Percentiles rank a stretch among this genome's conserved stretches.
Evolutionary conservation across 371 early-diverging fungal genomes (phyloP).

Genomic region (Caulochytrium protostelioides): DNA sequence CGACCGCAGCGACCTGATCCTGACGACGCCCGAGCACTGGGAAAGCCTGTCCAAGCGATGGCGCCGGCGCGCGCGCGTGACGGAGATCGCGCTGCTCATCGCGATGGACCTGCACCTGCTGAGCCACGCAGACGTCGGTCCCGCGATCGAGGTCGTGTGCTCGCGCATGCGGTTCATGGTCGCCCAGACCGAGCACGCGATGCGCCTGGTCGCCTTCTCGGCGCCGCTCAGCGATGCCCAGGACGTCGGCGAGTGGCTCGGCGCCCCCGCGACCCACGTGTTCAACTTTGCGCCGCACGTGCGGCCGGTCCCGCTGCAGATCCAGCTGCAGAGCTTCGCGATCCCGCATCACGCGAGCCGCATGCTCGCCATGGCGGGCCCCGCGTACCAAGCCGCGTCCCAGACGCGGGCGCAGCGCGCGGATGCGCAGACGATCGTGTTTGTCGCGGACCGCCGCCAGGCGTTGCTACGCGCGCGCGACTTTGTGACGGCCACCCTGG

Average conservation of each 20-base stretch:
- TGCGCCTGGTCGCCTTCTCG: conserved; percentile 76
- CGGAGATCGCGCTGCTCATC: conserved; percentile 70
- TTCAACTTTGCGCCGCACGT: conserved; percentile 89
- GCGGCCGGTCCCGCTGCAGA: conserved; percentile 77
- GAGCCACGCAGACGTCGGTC: conserved; percentile 53
- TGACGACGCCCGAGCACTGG: conserved; percentile 95
- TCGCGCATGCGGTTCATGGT: conserved; percentile 82
- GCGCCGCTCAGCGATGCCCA: conserved; percentile 80
- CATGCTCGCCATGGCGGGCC: conserved; percentile 83
- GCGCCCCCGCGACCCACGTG: conserved; percentile 44
- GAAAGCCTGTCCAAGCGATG: conserved; percentile 89
- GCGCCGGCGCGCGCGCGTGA: conserved; percentile 77
- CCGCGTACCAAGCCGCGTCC: conserved; percentile 59
- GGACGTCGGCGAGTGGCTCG: conserved; percentile 92
- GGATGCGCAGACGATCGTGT: conserved; percentile 52
- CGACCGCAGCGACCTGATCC: conserved; percentile 69
- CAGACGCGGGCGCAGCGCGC: conserved; percentile 33
- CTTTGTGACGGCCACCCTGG: conserved; percentile 34
- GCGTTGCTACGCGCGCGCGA: conserved; percentile 67
- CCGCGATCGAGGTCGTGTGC: conserved; percentile 72
- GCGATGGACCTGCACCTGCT: conserved; percentile 93
- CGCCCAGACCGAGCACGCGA: conserved; percentile 48
- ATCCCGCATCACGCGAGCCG: conserved; percentile 75
- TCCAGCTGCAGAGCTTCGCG: conserved; percentile 75
- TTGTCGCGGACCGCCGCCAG: conserved; percentile 81